A percentile compares a stretch with the other conserved stretches of the same genome.
These are phyloP conservation scores for Dichotomopilus funicola DNA, from an alignment of 2,329 filamentous ascomycete genomes.

Conservation along the genomic window DNA sequence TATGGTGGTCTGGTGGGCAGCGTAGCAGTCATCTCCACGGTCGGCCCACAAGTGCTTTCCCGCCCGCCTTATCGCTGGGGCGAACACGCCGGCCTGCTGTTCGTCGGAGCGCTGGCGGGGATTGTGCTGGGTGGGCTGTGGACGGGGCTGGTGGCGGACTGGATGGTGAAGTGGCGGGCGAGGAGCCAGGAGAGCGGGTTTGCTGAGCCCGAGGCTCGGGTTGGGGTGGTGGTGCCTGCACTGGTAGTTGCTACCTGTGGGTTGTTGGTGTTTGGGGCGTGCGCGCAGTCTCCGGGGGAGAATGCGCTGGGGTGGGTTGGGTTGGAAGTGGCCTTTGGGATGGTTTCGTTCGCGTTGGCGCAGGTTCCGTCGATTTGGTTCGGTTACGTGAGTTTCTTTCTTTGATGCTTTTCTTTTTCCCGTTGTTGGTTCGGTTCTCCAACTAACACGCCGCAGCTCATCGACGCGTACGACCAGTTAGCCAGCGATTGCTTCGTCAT, in stretches of 20 bases:
- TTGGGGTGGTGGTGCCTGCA: conserved; percentile 28
- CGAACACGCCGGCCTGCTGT: conserved; percentile 29
- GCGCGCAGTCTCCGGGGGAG: conserved; percentile 28
- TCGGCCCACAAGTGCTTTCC: conserved; percentile 29
- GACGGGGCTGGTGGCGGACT: conserved; percentile 21
- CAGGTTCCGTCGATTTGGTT: conserved; percentile 36
- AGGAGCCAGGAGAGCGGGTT: conserved; percentile 24
- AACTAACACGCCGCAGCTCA: conserved; percentile 31
- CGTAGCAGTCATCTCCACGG: conserved; percentile 30
- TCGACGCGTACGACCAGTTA: conserved; percentile 42
- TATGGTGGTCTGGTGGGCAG: conserved; percentile 33
- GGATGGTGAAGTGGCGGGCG: conserved; percentile 19
- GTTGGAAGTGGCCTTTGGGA: conserved; percentile 30
- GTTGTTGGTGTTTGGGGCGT: conserved; percentile 33
- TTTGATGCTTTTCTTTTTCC: background rate
- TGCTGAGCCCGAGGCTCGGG: conserved; percentile 31
- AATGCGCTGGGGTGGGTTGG: conserved; percentile 29
- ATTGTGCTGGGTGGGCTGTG: conserved; percentile 26
- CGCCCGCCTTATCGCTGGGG: conserved; percentile 32
- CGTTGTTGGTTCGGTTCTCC: no score
- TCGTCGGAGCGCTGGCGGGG: conserved; percentile 30
- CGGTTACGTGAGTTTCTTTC: conserved; percentile 31
- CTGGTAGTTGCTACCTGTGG: conserved; percentile 29
- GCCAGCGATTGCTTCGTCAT: conserved; percentile 48
- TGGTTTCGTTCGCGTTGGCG: conserved; percentile 34